A percentile compares a stretch with the other conserved stretches of the same genome.
phyloP scores from a whole-genome alignment of 2,329 filamentous ascomycete species.

The Sporothrix curviconia region DNA sequence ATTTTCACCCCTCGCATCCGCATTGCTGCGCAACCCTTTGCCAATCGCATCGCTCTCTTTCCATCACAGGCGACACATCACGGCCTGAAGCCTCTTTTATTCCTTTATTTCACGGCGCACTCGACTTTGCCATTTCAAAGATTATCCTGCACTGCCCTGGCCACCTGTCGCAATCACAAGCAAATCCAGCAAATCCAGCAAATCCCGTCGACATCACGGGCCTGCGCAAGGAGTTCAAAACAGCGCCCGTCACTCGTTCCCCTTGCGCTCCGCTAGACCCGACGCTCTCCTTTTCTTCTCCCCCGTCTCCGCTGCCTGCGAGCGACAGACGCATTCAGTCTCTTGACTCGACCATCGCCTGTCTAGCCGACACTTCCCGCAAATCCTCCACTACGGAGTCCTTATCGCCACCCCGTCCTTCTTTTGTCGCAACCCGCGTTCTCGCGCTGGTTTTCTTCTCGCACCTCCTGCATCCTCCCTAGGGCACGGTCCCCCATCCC shows the following conservation, averaged over 20 bases:
- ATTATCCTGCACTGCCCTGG: conserved; percentile 7
- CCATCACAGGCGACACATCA: neutral
- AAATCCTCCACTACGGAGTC: conserved; percentile 44
- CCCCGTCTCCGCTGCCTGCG: neutral
- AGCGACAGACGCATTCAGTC: neutral
- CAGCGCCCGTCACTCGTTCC: neutral
- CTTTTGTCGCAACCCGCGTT: conserved; percentile 38
- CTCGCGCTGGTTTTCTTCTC: conserved; percentile 41
- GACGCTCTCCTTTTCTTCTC: neutral
- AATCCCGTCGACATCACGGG: too few relatives aligned
- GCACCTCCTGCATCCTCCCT: conserved; percentile 48
- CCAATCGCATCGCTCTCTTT: conserved; percentile 5
- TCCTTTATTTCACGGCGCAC: too few relatives aligned
- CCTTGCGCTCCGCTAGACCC: neutral
- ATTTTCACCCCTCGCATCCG: neutral
- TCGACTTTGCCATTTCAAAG: neutral
- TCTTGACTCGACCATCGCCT: neutral
- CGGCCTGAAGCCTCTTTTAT: neutral
- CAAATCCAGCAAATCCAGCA: too few relatives aligned
- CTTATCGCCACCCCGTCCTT: conserved; percentile 38
- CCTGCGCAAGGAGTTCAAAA: too few relatives aligned
- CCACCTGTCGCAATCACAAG: conserved; percentile 5
- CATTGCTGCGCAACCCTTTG: neutral
- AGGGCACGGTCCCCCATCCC: conserved; percentile 25
- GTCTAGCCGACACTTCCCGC: conserved; percentile 15